Conservation (phyloP, 2,329 filamentous ascomycete species). For the Aspergillus puulaauensis region DNA sequence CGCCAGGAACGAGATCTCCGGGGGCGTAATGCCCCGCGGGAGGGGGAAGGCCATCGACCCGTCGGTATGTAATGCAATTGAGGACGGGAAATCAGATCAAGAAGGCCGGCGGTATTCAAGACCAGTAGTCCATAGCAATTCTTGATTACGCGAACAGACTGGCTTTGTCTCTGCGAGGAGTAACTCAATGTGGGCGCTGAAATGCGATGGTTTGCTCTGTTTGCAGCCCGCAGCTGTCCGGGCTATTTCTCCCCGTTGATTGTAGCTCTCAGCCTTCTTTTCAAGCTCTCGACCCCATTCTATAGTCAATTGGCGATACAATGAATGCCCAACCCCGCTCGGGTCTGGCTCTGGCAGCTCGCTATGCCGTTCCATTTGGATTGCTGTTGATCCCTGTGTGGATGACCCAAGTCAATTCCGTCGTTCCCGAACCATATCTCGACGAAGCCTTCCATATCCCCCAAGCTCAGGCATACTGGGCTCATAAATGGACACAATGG, state of each 20-base stretch:
- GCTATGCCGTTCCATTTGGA: conserved; percentile 37
- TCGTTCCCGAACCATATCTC: conserved; percentile 60
- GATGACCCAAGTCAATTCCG: conserved; percentile 46
- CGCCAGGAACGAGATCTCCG: conserved; percentile 90
- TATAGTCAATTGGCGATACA: conserved; percentile 13
- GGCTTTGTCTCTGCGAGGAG: background rate
- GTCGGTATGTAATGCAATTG: background rate
- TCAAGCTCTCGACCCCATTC: background rate
- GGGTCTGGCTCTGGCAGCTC: conserved; percentile 34
- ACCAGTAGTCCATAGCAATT: background rate
- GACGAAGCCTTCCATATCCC: conserved; percentile 67
- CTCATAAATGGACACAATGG: conserved; percentile 73
- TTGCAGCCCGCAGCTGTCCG: conserved; percentile 1
- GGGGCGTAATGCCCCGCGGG: conserved; percentile 69
- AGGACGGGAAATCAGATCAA: background rate
- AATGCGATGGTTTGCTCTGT: conserved; percentile 11
- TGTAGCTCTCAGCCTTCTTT: background rate
- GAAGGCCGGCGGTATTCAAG: conserved; percentile 7
- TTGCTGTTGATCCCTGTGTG: conserved; percentile 39
- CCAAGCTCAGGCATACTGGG: conserved; percentile 85
- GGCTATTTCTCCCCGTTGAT: background rate
- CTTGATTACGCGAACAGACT: background rate
- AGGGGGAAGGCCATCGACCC: conserved; percentile 60
- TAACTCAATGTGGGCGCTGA: background rate
- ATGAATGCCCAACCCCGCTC: conserved; percentile 35